These are phyloP conservation scores for Nothophytophthora sp. DNA, from an alignment of 352 stramenopile species.

Conservation along the genomic window DNA sequence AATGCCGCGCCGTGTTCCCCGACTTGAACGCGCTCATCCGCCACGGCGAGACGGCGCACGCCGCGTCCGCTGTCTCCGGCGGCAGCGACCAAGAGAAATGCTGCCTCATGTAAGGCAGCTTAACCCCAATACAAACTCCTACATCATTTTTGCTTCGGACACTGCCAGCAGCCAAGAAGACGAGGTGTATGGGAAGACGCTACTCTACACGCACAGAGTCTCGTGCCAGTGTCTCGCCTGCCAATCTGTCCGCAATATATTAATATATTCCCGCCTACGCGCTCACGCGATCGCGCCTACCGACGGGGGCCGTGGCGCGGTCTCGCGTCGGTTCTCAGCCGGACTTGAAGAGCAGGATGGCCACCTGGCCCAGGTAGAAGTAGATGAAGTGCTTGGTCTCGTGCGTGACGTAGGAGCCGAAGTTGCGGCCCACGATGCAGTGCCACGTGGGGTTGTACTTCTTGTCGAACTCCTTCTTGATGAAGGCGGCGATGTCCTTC, in stretches of 20 bases:
- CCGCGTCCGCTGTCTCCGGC: conserved; percentile 8
- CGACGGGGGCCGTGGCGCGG: conserved; percentile 9
- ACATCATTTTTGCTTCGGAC: conserved; percentile 4
- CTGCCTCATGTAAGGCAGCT: conserved; percentile 44
- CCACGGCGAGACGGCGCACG: conserved; percentile 60
- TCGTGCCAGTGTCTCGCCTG: conserved; percentile 3
- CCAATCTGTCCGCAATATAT: conserved; percentile 30
- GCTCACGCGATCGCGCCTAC: conserved; percentile 1
- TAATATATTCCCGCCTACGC: conserved; percentile 19
- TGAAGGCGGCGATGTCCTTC: conserved; percentile 94
- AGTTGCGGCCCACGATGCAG: conserved; percentile 95
- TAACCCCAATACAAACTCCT: conserved; percentile 1
- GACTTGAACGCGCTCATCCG: conserved; percentile 58
- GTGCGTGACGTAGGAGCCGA: conserved; percentile 94
- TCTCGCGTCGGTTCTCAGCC: conserved; percentile 34
- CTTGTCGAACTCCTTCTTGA: conserved; percentile 95
- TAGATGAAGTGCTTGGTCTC: conserved; percentile 96
- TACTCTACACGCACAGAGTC: not conserved
- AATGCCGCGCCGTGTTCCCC: conserved; percentile 57
- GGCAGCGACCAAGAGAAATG: conserved; percentile 55
- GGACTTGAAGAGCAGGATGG: conserved; percentile 95
- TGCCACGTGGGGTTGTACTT: conserved; percentile 94
- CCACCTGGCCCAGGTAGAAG: conserved; percentile 95
- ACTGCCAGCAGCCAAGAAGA: too few relatives aligned
- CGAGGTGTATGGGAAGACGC: not conserved